Base-by-base conservation (phyloP, 352 stramenopile species). In the Phytophthora lateralis region DNA sequence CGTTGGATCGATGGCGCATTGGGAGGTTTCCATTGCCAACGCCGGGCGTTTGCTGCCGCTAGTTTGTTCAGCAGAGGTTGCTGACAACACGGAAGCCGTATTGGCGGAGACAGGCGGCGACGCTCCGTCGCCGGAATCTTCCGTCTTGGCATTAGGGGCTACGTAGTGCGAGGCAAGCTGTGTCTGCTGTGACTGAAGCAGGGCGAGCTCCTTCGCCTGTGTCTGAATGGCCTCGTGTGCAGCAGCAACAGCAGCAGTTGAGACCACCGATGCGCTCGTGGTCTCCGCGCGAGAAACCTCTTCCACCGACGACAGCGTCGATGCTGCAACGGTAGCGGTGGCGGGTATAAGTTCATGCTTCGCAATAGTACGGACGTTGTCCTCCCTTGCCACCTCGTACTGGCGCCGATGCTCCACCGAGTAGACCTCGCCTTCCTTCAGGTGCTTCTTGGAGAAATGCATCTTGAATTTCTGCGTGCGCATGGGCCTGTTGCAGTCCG, bases 381-480 rank as follows among this genome's bases (percentile, higher is more conserved):
- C 79, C 46, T 89, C 74, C 52, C 84, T 82, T 34, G 82, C 85
- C 32, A 92, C 78, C 60, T 94, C 85, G 58, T 81, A 94, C 58
- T 80, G 78, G 35, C 82, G 81, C 11, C 85, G 81, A 66, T 94
- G 85, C 48, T 90, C 79, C 17, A 94, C 67, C 21, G 69, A 88
- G 71, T 94, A 94, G 30, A 79, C 76, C 69, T 94, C 85, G 52
- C 81, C 82, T 39, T 90, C 71, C 63, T 79, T 85, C 52, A 94
- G 60, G 52, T 94, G 85, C 58, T 70, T 64, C 71, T 88, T 89
- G 37, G 78, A 80, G 55, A 94, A 94, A 69, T 94, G 85, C 67
- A 85, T 69, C 63, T 94, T 94, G 60, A 94, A 94, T 66, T 94
- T 94, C 54, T 94, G 85, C 55, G 85, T 94, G 65, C 85, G 81